phyloP scores from a whole-genome alignment of 2,329 filamentous ascomycete genomes.

The Colletotrichum sp. region DNA sequence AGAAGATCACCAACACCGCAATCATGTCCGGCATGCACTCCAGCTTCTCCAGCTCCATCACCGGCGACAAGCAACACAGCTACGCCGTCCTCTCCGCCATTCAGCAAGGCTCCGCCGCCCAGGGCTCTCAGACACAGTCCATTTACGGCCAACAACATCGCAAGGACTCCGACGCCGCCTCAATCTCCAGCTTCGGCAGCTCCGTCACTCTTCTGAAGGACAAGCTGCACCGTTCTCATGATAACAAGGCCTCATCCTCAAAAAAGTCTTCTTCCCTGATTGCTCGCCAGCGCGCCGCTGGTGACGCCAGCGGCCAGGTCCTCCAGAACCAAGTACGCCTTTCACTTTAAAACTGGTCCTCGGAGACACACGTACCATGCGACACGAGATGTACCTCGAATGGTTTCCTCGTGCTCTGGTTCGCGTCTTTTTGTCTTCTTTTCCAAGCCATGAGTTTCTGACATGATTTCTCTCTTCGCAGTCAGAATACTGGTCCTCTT shows the following conservation, averaged over 20 bases:
- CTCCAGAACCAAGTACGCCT: not conserved
- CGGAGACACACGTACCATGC: not conserved
- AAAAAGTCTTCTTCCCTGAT: conserved; percentile 5
- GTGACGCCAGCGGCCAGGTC: not conserved
- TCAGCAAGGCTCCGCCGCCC: not conserved
- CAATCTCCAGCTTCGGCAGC: conserved; percentile 23
- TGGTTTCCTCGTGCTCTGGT: not conserved
- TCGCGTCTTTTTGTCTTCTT: not conserved
- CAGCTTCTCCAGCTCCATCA: conserved; percentile 17
- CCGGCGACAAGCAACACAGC: conserved; percentile 11
- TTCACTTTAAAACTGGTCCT: not conserved
- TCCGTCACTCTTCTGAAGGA: conserved; percentile 4
- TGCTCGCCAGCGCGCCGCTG: conserved; percentile 14
- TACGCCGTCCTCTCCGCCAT: conserved; percentile 8
- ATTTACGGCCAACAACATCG: not conserved
- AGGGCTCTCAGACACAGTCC: not conserved
- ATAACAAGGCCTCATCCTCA: not conserved
- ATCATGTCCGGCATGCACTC: conserved; percentile 17
- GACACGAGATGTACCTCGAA: not conserved
- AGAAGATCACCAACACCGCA: not conserved
- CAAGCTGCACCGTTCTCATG: not conserved
- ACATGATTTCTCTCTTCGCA: not conserved
- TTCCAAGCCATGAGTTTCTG: not conserved
- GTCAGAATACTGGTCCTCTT: not conserved
- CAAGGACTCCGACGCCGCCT: conserved; percentile 11